Conservation (phyloP, 2,329 filamentous ascomycete genomes). For the Fusarium caatingaense region DNA sequence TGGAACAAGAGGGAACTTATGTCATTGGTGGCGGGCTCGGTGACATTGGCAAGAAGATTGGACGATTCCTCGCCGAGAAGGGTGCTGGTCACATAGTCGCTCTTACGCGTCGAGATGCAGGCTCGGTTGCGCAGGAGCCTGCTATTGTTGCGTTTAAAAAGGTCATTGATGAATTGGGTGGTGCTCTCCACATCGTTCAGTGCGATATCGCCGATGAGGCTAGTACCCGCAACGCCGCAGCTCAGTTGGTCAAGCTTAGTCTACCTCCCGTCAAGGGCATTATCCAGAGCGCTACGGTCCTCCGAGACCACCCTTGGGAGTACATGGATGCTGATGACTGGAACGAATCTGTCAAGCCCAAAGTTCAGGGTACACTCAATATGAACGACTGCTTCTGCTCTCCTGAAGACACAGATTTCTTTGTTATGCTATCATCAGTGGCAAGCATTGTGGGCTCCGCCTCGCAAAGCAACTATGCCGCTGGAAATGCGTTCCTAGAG, state of each 20-base stretch:
- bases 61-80: not conserved
- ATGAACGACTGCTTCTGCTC: constrained; percentile 1
- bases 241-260: not conserved
- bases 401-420: not conserved
- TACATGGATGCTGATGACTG: constrained; percentile 7
- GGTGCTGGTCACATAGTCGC: constrained; percentile 4
- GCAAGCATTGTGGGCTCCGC: constrained; percentile 4
- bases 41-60: constrained; percentile 9
- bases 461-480: constrained; percentile 8
- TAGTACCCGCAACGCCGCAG: not conserved
- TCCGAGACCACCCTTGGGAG: constrained; percentile 7
- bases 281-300: constrained; percentile 6
- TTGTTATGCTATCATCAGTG: constrained; percentile 6
- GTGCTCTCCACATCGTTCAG: constrained; percentile 2
- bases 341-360: constrained; percentile 8
- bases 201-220: not conserved
- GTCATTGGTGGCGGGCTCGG: constrained; percentile 3
- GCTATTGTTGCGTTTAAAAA: not conserved
- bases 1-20: not conserved
- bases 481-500: constrained; percentile 8
- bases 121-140: not conserved
- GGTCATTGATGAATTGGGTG: not conserved
- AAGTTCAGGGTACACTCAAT: constrained; percentile 8
- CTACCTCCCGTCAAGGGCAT: constrained; percentile 1
- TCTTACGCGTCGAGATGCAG: not conserved